These are phyloP conservation scores for Aspergillus glaucus DNA, from an alignment of 2,329 filamentous ascomycete genomes.

Conservation along the genomic window DNA sequence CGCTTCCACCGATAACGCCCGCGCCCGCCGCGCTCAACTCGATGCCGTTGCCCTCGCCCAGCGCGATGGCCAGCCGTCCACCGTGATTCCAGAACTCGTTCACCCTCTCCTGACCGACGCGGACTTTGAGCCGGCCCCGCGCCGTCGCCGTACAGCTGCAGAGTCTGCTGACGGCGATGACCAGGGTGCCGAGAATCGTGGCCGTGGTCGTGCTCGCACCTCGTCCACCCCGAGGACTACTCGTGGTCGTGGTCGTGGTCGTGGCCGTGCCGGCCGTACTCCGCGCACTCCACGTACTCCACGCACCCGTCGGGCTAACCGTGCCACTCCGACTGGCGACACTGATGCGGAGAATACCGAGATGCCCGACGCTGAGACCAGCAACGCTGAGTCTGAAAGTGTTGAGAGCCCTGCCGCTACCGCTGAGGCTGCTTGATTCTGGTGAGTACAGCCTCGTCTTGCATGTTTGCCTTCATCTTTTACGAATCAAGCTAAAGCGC, in stretches of 20 bases:
- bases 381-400: too few relatives aligned
- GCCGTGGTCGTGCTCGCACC: not conserved
- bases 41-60: not conserved
- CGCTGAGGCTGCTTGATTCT: not conserved
- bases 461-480: not conserved
- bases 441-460: not conserved
- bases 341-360: too few relatives aligned
- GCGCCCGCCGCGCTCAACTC: not conserved
- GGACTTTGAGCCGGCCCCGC: not conserved
- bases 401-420: too few relatives aligned
- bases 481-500: not conserved
- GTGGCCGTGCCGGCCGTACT: not conserved
- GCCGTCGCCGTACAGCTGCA: not conserved
- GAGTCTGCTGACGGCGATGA: too few relatives aligned
- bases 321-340: not conserved
- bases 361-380: too few relatives aligned
- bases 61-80: not conserved
- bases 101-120: not conserved
- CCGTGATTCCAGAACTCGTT: not conserved
- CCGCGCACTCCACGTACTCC: not conserved
- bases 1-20: not conserved
- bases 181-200: not conserved
- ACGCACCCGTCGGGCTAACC: not conserved
- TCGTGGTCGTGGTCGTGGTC: not conserved
- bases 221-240: not conserved